phyloP scores from a whole-genome alignment of 2,329 filamentous ascomycete species.

The Neopestalotiopsis sp. region DNA sequence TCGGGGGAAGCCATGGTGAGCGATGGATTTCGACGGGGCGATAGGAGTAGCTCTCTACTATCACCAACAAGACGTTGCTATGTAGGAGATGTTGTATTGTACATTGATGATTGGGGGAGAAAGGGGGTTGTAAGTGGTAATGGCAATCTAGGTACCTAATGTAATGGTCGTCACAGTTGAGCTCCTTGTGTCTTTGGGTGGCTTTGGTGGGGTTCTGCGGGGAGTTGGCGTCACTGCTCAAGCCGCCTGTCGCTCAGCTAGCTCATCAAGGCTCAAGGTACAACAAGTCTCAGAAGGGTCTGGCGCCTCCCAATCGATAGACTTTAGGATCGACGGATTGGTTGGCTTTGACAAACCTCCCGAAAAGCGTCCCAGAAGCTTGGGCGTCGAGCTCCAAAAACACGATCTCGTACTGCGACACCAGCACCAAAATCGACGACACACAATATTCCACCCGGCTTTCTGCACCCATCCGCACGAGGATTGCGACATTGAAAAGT shows the following conservation, averaged over 20 bases:
- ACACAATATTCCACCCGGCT: background rate
- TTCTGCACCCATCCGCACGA: background rate
- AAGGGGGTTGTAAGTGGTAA: background rate
- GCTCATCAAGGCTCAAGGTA: background rate
- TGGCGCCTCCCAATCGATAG: background rate
- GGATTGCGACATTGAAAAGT: background rate
- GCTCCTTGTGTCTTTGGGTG: background rate
- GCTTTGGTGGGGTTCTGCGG: constrained; percentile 5
- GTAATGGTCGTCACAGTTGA: background rate
- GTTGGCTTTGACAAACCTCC: background rate
- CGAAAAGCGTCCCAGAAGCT: constrained; percentile 4
- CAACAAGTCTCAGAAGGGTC: background rate
- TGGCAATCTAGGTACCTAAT: background rate
- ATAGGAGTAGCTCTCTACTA: constrained; percentile 99
- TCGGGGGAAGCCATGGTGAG: constrained; percentile 79
- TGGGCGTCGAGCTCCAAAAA: background rate
- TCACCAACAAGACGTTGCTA: constrained; percentile 47
- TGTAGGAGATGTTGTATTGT: background rate
- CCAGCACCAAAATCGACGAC: constrained; percentile 1
- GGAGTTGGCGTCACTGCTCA: background rate
- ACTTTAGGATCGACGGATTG: background rate
- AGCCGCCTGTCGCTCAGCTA: background rate
- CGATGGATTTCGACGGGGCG: constrained; percentile 39
- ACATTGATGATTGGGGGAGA: background rate
- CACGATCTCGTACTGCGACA: background rate